Conservation (phyloP, 2,329 filamentous ascomycete species). For the Elsinoe fawcettii region DNA sequence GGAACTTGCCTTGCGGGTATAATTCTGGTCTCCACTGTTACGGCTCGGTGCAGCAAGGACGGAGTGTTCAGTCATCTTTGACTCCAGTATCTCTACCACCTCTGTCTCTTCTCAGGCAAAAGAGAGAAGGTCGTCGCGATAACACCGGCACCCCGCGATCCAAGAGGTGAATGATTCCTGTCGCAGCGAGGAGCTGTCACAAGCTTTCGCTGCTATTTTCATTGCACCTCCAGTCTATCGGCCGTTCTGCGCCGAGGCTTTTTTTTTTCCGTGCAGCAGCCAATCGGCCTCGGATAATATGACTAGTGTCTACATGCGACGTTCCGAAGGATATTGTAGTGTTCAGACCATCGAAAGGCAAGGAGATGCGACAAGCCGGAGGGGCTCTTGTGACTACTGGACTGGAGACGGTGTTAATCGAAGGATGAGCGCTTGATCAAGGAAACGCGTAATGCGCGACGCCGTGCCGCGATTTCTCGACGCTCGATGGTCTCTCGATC, state of each 20-base stretch:
- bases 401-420: background rate
- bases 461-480: background rate
- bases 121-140: background rate
- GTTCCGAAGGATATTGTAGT: background rate
- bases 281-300: slow-evolving; percentile 3
- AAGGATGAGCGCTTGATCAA: slow-evolving; percentile 5
- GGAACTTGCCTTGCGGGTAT: background rate
- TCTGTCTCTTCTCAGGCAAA: background rate
- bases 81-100: background rate
- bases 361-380: slow-evolving; percentile 2
- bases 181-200: background rate
- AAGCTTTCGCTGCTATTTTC: slow-evolving; percentile 5
- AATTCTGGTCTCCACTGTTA: background rate
- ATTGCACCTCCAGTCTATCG: background rate
- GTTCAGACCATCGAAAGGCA: background rate
- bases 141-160: background rate
- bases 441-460: slow-evolving; percentile 11
- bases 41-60: background rate
- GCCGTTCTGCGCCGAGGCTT: background rate
- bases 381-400: background rate
- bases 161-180: background rate
- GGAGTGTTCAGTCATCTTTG: background rate
- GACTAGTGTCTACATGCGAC: background rate
- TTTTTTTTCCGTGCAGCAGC: background rate
- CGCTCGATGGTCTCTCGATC: background rate